Base-by-base conservation (phyloP, 306 rosid species). In the Cucurbita moschata region DNA sequence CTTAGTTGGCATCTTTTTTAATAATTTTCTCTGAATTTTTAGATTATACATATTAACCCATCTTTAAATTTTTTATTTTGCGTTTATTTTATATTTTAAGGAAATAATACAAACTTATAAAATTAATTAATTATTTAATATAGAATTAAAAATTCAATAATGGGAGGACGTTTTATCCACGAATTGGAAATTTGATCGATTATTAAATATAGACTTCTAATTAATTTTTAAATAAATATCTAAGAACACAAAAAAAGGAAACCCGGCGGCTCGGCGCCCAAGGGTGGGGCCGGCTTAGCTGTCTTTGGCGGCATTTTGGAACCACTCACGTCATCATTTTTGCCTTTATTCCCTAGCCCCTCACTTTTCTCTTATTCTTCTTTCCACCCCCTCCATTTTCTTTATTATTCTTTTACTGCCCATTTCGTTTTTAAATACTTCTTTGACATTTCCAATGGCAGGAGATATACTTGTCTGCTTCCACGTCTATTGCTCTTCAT, bases 211-310 rank as follows among this genome's bases (percentile, higher is more conserved):
- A 30, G 35, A 30, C 35, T 30, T 30, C 35, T 30, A 30, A 30
- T 30, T 30, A 30, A 2, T 30, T 30, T 42, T 42, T 42, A 42
- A 42, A 42, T 6, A 44, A 44, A 44, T 9, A 2, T 2, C 8
- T n/a, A 51, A 7, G 0, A 18, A 54, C 35, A 30, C 35, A 2
- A 55, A 7, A 0, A 37, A 14, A 61, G 7, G 13, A 37, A 13
- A 35, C 1, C 2, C 2, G 21, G 12, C 15, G 68, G 23, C 15
- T 42, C 30, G 40, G 26, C 15, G 59, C 7, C 75, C 61, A 43
- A 26, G 13, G 39, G 52, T 14, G 39, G 26, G 71, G 83, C 85
- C 82, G 79, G 81, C 92, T 83, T 76, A 76, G 79, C 86, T 76
- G 86, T 83, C 73, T 6, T 54, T 78, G 75, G 83, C 73, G 74